Conservation (phyloP, 2,329 filamentous ascomycete species). For the Ascochyta pisi region DNA sequence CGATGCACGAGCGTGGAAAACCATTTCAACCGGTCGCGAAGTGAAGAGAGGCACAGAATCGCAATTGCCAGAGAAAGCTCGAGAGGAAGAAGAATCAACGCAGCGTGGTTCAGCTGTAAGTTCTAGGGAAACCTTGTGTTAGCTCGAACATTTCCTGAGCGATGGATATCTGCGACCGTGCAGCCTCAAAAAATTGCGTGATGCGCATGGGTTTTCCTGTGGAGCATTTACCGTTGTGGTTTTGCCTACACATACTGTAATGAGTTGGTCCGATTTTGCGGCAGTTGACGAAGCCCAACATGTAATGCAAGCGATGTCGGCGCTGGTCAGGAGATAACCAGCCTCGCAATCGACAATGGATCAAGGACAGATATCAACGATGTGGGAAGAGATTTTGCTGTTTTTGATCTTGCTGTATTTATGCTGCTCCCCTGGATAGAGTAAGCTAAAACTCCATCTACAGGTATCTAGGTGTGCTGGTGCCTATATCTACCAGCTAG, state of each 20-base stretch:
- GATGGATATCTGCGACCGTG: no score
- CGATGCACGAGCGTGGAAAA: slow-evolving; percentile 21
- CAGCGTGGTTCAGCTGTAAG: no score
- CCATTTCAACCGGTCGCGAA: neutral
- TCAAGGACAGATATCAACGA: neutral
- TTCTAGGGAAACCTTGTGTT: no score
- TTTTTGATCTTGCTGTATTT: slow-evolving; percentile 19
- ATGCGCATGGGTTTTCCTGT: no score
- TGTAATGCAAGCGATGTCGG: neutral
- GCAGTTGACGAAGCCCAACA: neutral
- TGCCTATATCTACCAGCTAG: slow-evolving; percentile 24
- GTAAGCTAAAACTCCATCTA: slow-evolving; percentile 26
- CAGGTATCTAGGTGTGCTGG: slow-evolving; percentile 21
- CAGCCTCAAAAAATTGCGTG: no score
- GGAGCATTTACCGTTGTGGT: no score
- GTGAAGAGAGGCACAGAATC: neutral
- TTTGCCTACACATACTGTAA: no score
- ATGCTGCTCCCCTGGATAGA: slow-evolving; percentile 18
- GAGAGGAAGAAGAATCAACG: no score
- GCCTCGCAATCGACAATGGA: neutral
- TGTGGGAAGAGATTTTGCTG: neutral
- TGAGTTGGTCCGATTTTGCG: neutral
- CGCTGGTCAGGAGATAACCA: neutral
- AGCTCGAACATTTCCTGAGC: no score
- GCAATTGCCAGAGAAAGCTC: no score